Percentiles rank a stretch among this genome's conserved stretches.
Conservation (phyloP, 2,329 filamentous ascomycete genomes). For the Sporothrix sp. region DNA sequence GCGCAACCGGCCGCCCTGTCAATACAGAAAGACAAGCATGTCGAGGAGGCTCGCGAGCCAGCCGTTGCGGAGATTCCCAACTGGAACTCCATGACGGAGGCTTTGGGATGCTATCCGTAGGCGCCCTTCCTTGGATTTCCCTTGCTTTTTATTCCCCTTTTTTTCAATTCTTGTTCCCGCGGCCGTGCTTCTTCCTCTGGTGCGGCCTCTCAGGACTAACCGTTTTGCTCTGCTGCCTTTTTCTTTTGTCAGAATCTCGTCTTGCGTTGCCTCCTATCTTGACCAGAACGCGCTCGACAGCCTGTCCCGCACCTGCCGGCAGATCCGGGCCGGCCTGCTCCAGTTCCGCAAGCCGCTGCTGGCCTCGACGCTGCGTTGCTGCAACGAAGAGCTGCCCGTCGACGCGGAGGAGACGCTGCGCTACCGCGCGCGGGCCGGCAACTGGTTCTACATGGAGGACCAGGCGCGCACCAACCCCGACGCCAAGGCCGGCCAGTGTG, state of each 20-base stretch:
- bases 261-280: constrained; percentile 63
- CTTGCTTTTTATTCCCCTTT: constrained; percentile 18
- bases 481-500: constrained; percentile 69
- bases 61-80: constrained; percentile 38
- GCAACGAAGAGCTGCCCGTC: constrained; percentile 53
- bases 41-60: constrained; percentile 19
- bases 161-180: constrained; percentile 1
- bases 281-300: constrained; percentile 82
- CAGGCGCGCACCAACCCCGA: constrained; percentile 35
- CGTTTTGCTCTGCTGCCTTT: constrained; percentile 12
- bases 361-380: constrained; percentile 67
- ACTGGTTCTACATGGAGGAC: constrained; percentile 52
- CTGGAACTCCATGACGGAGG: constrained; percentile 49
- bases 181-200: neutral
- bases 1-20: too few species aligned
- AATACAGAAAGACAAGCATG: too few species aligned
- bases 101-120: constrained; percentile 61
- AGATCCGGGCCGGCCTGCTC: constrained; percentile 66
- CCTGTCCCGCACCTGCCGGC: constrained; percentile 71
- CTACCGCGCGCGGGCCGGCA: constrained; percentile 46
- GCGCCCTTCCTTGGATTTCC: constrained; percentile 26
- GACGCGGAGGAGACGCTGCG: constrained; percentile 47
- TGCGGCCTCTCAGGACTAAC: constrained; percentile 17
- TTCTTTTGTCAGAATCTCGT: constrained; percentile 52
- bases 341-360: constrained; percentile 69